Evolutionary conservation across 2,329 filamentous ascomycete genomes (phyloP), one percentile per base, ranked within the genome.

Genomic region (Aspergillus sp.): DNA sequence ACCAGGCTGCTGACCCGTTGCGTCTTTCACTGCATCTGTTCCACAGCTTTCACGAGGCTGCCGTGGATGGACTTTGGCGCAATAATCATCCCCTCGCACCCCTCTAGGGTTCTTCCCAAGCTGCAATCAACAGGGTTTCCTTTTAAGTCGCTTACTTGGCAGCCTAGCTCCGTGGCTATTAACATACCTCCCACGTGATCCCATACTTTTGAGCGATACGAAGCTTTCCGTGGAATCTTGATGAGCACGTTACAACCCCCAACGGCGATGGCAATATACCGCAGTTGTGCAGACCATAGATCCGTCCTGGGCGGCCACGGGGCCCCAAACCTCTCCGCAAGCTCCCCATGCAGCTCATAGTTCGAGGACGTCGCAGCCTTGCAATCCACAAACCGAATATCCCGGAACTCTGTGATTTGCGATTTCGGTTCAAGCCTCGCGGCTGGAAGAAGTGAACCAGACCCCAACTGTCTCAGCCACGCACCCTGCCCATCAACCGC

Each of bases 121-220:
- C 73, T 69, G 63, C 82, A 82, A 57, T 82, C 79, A 34, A 84
- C 78, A 3, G 73, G 63, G 37, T 73, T 79, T 2, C 82, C 82
- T 30, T 80, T 68, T 45, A 83, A 67, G 66, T 85, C 82, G 2
- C 75, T 80, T 22, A 84, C 76, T 49, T 74, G 70, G 8, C 79
- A 80, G 6, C 82, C 82, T 2, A 78, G 73, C 64, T 84, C 82
- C 55, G 78, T 68, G 54, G 75, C 79, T 44, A 84, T 74, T 24
- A 84, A 66, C 63, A 81, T 78, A 0, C 81, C 82, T 5, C 81
- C 82, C 1, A 80, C 80, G 68, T 84, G 82, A 66, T 84, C 82
- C 82, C 82, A 84, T n/a, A 82, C 72, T 56, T 77, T 77, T 1
- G 79, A 80, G 33, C 75, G 79, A 60, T 81, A 75, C 8, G 70